Percentiles rank a stretch among this genome's conserved stretches.
phyloP scores from a whole-genome alignment of 768 basidiomycete genomes.

The Tylopilus cervinicoccineus region DNA sequence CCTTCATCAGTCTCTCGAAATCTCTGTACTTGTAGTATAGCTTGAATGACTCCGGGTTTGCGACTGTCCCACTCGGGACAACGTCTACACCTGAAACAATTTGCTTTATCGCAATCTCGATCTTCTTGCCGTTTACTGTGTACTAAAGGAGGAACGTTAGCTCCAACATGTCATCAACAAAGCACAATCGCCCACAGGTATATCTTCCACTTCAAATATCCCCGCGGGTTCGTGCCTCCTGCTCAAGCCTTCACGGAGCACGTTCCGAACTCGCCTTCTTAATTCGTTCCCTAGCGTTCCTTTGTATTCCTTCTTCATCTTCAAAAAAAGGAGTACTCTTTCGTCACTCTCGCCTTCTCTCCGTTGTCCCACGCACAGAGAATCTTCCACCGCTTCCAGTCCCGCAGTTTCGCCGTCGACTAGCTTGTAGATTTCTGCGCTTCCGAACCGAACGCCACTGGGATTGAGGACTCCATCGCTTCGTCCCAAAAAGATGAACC shows the following conservation, averaged over 20 bases:
- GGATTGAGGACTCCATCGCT: slow-evolving; percentile 78
- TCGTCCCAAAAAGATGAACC: slow-evolving; percentile 59
- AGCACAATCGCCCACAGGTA: slow-evolving; percentile 50
- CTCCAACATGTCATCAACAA: background rate
- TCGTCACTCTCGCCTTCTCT: slow-evolving; percentile 62
- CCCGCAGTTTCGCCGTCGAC: slow-evolving; percentile 39
- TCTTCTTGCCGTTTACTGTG: slow-evolving; percentile 75
- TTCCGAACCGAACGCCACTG: slow-evolving; percentile 78
- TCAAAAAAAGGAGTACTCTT: slow-evolving; percentile 71
- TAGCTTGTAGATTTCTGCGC: slow-evolving; percentile 75
- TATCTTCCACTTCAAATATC: slow-evolving; percentile 60
- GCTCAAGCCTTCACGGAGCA: slow-evolving; percentile 59
- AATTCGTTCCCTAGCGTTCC: slow-evolving; percentile 50
- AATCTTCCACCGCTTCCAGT: slow-evolving; percentile 59
- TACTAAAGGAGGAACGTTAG: slow-evolving; percentile 42
- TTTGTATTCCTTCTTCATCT: slow-evolving; percentile 50
- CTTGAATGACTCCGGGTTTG: slow-evolving; percentile 64
- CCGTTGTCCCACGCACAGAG: slow-evolving; percentile 69
- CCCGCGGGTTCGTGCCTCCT: slow-evolving; percentile 72
- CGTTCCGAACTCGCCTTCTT: slow-evolving; percentile 52
- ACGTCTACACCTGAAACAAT: slow-evolving; percentile 65
- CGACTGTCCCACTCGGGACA: slow-evolving; percentile 70
- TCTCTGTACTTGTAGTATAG: slow-evolving; percentile 62
- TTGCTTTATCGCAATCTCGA: slow-evolving; percentile 76
- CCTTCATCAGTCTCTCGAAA: slow-evolving; percentile 34